Evolutionary conservation across 2,329 filamentous ascomycete genomes (phyloP).

Genomic region (Aspergillus terreus): DNA sequence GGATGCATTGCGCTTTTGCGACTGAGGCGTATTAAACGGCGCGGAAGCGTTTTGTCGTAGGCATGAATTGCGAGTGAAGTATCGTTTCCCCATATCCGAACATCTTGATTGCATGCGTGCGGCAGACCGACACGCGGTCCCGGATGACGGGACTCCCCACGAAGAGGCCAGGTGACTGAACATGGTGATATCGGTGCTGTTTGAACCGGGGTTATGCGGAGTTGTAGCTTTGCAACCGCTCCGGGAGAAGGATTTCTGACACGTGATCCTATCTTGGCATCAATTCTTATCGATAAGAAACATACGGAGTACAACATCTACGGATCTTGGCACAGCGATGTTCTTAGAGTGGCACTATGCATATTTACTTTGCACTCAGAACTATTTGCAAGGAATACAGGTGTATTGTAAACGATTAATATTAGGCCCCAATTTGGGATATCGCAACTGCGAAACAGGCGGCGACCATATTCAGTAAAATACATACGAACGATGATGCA

Average conservation of each 20-base stretch:
- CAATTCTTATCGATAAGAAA: constrained; percentile 14
- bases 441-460: too few species aligned
- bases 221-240: constrained; percentile 1
- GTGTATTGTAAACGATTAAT: too few species aligned
- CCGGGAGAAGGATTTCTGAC: constrained; percentile 7
- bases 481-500: constrained; percentile 9
- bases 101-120: constrained; percentile 12
- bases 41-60: constrained; percentile 25
- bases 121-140: constrained; percentile 12
- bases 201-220: constrained; percentile 14
- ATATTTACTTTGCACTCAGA: too few species aligned
- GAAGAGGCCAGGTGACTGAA: constrained; percentile 24
- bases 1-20: constrained; percentile 51
- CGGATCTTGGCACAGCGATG: too few species aligned
- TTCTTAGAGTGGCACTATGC: background rate
- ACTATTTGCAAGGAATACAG: too few species aligned
- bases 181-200: constrained; percentile 21
- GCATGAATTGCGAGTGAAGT: constrained; percentile 31
- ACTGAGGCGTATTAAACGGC: constrained; percentile 32
- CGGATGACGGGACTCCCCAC: constrained; percentile 18
- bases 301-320: too few species aligned
- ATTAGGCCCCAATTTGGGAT: too few species aligned
- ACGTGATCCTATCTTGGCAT: constrained; percentile 18
- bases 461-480: too few species aligned
- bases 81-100: constrained; percentile 23